Percentiles rank a stretch among this genome's conserved stretches.
phyloP scores from a whole-genome alignment of 192 early-diverging fungal species.

The Mortierella hygrophila region DNA sequence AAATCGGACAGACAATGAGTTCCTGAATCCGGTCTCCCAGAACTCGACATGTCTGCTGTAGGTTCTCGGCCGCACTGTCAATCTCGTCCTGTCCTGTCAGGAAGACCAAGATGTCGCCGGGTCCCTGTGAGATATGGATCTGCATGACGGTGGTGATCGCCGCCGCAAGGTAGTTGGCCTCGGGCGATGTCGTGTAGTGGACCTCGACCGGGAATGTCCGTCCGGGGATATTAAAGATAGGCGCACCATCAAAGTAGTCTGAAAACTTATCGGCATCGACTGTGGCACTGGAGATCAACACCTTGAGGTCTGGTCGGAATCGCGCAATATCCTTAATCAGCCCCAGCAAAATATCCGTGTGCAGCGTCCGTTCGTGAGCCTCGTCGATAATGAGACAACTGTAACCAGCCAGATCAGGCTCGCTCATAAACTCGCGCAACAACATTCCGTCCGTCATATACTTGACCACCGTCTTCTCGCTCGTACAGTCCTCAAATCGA shows the following conservation, averaged over 20 bases:
- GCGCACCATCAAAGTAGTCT: slow-evolving; percentile 94
- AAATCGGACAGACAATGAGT: slow-evolving; percentile 95
- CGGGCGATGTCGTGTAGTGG: slow-evolving; percentile 95
- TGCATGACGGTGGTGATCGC: slow-evolving; percentile 93
- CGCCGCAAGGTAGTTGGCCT: slow-evolving; percentile 96
- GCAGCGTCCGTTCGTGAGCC: slow-evolving; percentile 96
- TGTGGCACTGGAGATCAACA: slow-evolving; percentile 97
- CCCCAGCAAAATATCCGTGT: slow-evolving; percentile 97
- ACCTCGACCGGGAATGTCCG: slow-evolving; percentile 93
- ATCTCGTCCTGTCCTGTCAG: slow-evolving; percentile 99
- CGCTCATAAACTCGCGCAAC: slow-evolving; percentile 96
- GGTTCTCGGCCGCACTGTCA: slow-evolving; percentile 87
- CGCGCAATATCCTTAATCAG: slow-evolving; percentile 96
- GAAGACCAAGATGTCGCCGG: slow-evolving; percentile 95
- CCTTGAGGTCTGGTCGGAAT: slow-evolving; percentile 92
- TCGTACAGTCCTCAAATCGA: slow-evolving; percentile 98
- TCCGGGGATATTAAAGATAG: slow-evolving; percentile 96
- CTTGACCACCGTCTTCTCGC: slow-evolving; percentile 94
- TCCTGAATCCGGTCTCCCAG: slow-evolving; percentile 92
- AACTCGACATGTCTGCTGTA: slow-evolving; percentile 79
- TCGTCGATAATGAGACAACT: slow-evolving; percentile 98
- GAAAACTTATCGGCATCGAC: slow-evolving; percentile 98
- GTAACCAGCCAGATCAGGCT: slow-evolving; percentile 92
- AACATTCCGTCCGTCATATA: slow-evolving; percentile 99
- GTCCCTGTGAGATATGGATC: slow-evolving; percentile 91